Evolutionary conservation across 1,139 yeast species (phyloP).

Genomic region (Groenewaldozyma auringiensis): DNA sequence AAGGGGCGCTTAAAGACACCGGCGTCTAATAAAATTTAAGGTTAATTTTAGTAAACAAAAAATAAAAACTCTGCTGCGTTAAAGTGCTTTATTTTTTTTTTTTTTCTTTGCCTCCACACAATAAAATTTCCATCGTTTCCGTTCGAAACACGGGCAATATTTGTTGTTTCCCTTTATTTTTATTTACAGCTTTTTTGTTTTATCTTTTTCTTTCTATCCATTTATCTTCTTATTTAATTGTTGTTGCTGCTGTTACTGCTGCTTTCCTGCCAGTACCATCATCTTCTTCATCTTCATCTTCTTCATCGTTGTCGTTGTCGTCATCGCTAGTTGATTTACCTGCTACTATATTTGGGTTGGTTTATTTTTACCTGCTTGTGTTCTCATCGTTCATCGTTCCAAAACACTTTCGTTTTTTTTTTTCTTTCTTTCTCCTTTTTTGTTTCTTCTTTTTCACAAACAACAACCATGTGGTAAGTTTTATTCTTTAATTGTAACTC

Average conservation of each 20-base stretch:
- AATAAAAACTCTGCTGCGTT: not conserved
- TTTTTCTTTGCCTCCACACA: too few species aligned
- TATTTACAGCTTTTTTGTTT: not conserved
- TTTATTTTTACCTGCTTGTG: too few species aligned
- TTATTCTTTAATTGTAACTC: too few species aligned
- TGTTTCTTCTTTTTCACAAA: too few species aligned
- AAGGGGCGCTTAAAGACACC: too few species aligned
- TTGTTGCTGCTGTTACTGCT: not conserved
- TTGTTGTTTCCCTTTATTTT: not conserved
- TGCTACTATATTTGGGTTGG: too few species aligned
- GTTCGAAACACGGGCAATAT: not conserved
- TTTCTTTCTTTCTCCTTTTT: not conserved
- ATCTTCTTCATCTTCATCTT: too few species aligned
- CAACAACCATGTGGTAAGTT: constrained; percentile 8
- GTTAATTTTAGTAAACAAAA: not conserved
- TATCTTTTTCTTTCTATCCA: constrained; percentile 4
- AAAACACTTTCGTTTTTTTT: not conserved
- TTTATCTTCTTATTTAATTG: not conserved
- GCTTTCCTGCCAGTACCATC: constrained; percentile 3
- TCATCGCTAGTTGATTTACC: too few species aligned
- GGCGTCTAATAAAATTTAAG: too few species aligned
- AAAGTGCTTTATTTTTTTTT: not conserved
- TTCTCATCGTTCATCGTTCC: not conserved
- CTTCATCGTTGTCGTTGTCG: too few species aligned
- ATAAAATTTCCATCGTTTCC: not conserved